A percentile compares a stretch with the other conserved stretches of the same genome.
Evolutionary conservation across 139 green algal genomes (phyloP).

Genomic region (Chloropicon primus): DNA sequence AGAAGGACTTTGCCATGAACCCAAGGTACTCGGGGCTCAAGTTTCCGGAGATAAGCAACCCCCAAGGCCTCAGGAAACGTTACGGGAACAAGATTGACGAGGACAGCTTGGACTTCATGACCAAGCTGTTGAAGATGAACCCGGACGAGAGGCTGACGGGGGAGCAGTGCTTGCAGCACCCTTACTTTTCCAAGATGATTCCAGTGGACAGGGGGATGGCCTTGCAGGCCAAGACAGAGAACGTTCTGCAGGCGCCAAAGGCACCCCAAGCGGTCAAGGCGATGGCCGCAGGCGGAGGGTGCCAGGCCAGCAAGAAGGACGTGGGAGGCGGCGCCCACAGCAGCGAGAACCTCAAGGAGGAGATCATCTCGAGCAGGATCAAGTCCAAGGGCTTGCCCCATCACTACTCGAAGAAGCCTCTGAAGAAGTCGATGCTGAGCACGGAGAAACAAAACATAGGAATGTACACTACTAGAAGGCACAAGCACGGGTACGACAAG

Average conservation of each 20-base stretch:
- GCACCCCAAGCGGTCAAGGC: neutral
- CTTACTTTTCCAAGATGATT: neutral
- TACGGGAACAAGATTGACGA: conserved; percentile 25
- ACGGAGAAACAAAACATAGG: neutral
- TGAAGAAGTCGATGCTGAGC: neutral
- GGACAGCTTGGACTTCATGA: conserved; percentile 43
- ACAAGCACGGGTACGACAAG: neutral
- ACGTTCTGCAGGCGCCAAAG: neutral
- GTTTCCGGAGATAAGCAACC: conserved; percentile 53
- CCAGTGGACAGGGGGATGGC: neutral
- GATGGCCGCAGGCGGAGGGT: too few relatives aligned
- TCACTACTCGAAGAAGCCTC: neutral
- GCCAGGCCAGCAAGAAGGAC: neutral
- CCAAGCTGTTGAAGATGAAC: conserved; percentile 34
- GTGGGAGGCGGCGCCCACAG: neutral
- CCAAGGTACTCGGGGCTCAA: conserved; percentile 54
- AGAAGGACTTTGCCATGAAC: conserved; percentile 42
- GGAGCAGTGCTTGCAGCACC: conserved; percentile 24
- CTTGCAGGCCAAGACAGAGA: neutral
- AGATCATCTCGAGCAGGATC: neutral
- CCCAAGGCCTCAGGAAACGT: conserved; percentile 35
- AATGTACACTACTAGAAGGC: neutral
- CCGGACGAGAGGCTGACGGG: conserved; percentile 24
- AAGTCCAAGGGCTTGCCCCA: neutral
- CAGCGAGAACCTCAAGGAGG: neutral